A percentile compares a stretch with the other conserved stretches of the same genome.
Conservation (phyloP, 176 grass and related monocot species). For the Poa pratensis region DNA sequence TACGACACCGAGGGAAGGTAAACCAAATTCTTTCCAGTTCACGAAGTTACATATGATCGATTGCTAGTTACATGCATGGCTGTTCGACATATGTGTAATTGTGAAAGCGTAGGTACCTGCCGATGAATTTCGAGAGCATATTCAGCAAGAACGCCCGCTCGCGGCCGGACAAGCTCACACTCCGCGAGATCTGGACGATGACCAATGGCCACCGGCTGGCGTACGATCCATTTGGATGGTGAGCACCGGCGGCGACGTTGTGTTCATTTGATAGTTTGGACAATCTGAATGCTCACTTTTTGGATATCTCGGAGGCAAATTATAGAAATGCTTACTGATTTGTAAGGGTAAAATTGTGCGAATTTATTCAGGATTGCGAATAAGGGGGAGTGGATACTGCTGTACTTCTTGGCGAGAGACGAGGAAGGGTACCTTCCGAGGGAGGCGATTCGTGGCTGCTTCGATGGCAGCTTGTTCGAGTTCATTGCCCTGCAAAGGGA, state of each 20-base stretch:
- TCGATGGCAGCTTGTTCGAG: constrained; percentile 79
- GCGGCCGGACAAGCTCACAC: constrained; percentile 55
- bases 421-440: constrained; percentile 66
- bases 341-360: not conserved
- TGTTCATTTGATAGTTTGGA: not conserved
- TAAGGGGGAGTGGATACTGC: constrained; percentile 72
- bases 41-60: not conserved
- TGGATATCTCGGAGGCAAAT: not conserved
- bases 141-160: constrained; percentile 87
- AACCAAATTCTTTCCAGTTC: not conserved
- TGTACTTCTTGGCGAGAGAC: constrained; percentile 71
- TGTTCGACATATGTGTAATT: not conserved
- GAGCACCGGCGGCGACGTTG: not conserved
- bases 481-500: constrained; percentile 33
- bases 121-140: constrained; percentile 83
- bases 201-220: constrained; percentile 50
- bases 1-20: constrained; percentile 91
- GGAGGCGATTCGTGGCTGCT: constrained; percentile 62
- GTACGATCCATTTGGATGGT: constrained; percentile 65
- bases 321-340: not conserved
- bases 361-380: constrained; percentile 46
- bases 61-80: not conserved
- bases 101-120: constrained; percentile 57
- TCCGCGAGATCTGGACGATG: constrained; percentile 69
- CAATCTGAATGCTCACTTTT: not conserved